These are phyloP conservation scores for Aureobasidium sp. DNA, from an alignment of 2,329 filamentous ascomycete genomes.

Conservation along the genomic window DNA sequence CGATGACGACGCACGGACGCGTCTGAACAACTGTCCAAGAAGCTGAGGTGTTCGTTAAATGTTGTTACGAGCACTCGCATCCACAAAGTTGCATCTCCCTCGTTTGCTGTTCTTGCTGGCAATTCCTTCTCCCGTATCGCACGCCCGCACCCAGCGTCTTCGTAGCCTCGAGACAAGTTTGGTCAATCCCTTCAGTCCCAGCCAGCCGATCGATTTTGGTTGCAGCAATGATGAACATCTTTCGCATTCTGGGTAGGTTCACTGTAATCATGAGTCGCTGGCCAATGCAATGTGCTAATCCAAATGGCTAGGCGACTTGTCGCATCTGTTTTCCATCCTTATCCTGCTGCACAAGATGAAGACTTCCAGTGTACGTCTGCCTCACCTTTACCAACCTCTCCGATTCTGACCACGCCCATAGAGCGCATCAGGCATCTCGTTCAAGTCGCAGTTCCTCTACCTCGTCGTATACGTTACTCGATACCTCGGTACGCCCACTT, in stretches of 20 bases:
- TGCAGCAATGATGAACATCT: slow-evolving; percentile 55
- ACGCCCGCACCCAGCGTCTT: background rate
- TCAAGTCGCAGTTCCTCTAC: slow-evolving; percentile 97
- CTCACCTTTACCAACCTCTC: background rate
- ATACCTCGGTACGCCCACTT: slow-evolving; percentile 55
- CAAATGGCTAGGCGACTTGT: slow-evolving; percentile 68
- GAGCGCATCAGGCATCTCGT: slow-evolving; percentile 96
- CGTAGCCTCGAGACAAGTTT: background rate
- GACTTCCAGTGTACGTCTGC: slow-evolving; percentile 64
- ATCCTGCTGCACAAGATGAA: slow-evolving; percentile 97
- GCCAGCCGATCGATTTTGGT: background rate
- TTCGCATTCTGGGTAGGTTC: slow-evolving; percentile 57
- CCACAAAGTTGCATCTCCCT: background rate
- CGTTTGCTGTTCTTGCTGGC: background rate
- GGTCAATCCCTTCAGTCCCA: background rate
- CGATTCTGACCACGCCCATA: slow-evolving; percentile 33
- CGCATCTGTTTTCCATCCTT: slow-evolving; percentile 87
- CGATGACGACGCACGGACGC: background rate
- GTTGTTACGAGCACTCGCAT: background rate
- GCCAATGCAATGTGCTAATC: slow-evolving; percentile 15
- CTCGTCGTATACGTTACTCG: slow-evolving; percentile 87
- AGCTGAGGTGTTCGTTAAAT: background rate
- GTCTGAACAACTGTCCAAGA: background rate
- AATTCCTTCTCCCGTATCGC: background rate
- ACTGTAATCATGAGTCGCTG: slow-evolving; percentile 8